Base-by-base conservation (phyloP, 805 yeast genomes). In the Wickerhamomyces chambardii region DNA sequence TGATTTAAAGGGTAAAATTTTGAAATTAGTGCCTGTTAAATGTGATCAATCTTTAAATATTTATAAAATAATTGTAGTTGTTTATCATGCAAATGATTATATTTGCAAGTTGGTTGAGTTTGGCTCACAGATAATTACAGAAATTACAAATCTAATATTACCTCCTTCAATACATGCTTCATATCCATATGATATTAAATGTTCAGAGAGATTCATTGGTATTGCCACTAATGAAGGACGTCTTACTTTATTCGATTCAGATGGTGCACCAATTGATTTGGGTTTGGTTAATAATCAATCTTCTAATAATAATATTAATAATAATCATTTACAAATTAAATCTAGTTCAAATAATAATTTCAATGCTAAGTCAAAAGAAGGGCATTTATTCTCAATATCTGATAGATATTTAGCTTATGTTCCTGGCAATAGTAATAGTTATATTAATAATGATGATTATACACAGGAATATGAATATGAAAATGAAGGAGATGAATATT, bases 321-420 rank as follows among this genome's bases (percentile, higher is more conserved):
- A 24, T 14, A 8, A 24, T 24, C n/a, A 11, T 22, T 35, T 43
- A 9, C 45, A 51, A 15, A 46, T 46, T 19, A 16, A 30, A 15
- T 43, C 38, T 27, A 17, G 12, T 24, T 19, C 22, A 19, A 24
- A 32, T 44, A 32, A 59, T 61, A 38, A 67, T 67, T n/a, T n/a
- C n/a, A n/a, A n/a, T n/a, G n/a, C n/a, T n/a, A n/a, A n/a, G n/a
- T n/a, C n/a, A n/a, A n/a, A n/a, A n/a, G 2, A 66, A 64, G 2
- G 63, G n/a, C n/a, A n/a, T 64, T 16, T 62, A 56, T 46, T 51
- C 72, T 36, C 68, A 68, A 19, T 62, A 50, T 18, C 62, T 59
- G 31, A 67, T 59, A 10, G 73, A 67, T n/a, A 35, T 15, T 38
- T 51, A 17, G 42, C 44, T 42, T 75, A 38, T 55, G 75, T 36